Percentiles rank a stretch among this genome's conserved stretches.
phyloP scores from a whole-genome alignment of 108 stramenopile genomes.

The Cyclostephanos invisitatus region DNA sequence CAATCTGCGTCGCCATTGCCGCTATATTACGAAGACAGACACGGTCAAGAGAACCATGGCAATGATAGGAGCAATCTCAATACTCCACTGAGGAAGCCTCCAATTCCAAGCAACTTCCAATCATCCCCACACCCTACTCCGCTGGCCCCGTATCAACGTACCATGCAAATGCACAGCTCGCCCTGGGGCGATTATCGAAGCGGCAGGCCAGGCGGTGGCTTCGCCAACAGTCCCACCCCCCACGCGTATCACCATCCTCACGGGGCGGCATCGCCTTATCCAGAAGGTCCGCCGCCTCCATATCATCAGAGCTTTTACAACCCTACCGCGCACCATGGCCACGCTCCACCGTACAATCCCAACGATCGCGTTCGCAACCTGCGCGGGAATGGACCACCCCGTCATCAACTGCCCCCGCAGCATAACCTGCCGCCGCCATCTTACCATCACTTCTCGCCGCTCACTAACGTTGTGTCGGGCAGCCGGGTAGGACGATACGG shows the following conservation, averaged over 20 bases:
- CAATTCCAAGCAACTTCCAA: background rate
- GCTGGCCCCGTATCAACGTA: slow-evolving; percentile 13
- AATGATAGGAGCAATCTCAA: slow-evolving; percentile 2
- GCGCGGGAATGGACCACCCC: slow-evolving; percentile 68
- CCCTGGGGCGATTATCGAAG: slow-evolving; percentile 9
- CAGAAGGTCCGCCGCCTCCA: slow-evolving; percentile 15
- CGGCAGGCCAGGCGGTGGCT: slow-evolving; percentile 10
- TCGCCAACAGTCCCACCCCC: slow-evolving; percentile 43
- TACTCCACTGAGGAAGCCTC: slow-evolving; percentile 21
- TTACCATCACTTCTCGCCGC: slow-evolving; percentile 76
- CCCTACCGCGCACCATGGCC: slow-evolving; percentile 17
- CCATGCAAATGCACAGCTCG: slow-evolving; percentile 11
- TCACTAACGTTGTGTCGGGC: slow-evolving; percentile 54
- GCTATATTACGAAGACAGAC: slow-evolving; percentile 50
- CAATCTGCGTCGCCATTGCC: slow-evolving; percentile 73
- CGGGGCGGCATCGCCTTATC: slow-evolving; percentile 39
- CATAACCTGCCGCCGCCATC: slow-evolving; percentile 75
- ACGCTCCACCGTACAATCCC: slow-evolving; percentile 40
- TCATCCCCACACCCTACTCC: background rate
- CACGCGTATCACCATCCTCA: slow-evolving; percentile 56
- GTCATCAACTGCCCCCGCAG: slow-evolving; percentile 59
- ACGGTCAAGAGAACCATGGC: slow-evolving; percentile 6
- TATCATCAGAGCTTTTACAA: slow-evolving; percentile 31
- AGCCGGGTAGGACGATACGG: slow-evolving; percentile 4
- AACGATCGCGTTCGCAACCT: slow-evolving; percentile 81